Conservation (phyloP, 1,284 basidiomycete species). For the Rhizopogon parksii region DNA sequence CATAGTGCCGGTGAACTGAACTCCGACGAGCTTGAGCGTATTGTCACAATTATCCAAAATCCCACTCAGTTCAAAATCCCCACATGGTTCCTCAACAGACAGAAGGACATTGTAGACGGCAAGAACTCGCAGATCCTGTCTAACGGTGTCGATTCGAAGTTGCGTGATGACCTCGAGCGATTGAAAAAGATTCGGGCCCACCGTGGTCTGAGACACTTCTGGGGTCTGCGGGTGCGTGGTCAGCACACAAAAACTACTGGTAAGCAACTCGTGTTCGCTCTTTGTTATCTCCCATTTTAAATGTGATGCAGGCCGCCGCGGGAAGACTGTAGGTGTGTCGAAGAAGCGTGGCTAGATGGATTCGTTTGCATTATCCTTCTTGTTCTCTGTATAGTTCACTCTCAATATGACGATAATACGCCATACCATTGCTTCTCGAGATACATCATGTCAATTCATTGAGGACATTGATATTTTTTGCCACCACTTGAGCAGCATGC, state of each 20-base stretch:
- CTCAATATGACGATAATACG: background rate
- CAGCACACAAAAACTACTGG: slow-evolving; percentile 99
- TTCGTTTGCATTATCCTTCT: slow-evolving; percentile 4
- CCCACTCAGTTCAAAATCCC: slow-evolving; percentile 99
- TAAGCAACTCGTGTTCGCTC: slow-evolving; percentile 30
- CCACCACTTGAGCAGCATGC: too few species aligned
- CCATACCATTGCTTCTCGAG: background rate
- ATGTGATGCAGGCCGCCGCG: slow-evolving; percentile 60
- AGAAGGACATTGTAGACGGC: slow-evolving; percentile 96
- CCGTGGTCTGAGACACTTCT: slow-evolving; percentile 96
- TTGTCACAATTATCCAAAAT: slow-evolving; percentile 99
- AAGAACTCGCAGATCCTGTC: slow-evolving; percentile 96
- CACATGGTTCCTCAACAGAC: slow-evolving; percentile 98
- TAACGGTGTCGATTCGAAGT: slow-evolving; percentile 96
- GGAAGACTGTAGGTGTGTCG: slow-evolving; percentile 89
- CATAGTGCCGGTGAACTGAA: slow-evolving; percentile 86
- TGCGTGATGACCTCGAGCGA: slow-evolving; percentile 97
- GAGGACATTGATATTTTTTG: too few species aligned
- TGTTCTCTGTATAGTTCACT: slow-evolving; percentile 7
- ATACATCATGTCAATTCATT: too few species aligned
- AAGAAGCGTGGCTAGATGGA: slow-evolving; percentile 77
- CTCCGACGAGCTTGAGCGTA: slow-evolving; percentile 96
- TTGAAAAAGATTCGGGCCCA: slow-evolving; percentile 99
- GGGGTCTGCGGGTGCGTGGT: slow-evolving; percentile 92
- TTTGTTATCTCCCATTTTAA: slow-evolving; percentile 3